Base-by-base conservation (phyloP, 176 grass and related monocot species). In the Oryza nivara region DNA sequence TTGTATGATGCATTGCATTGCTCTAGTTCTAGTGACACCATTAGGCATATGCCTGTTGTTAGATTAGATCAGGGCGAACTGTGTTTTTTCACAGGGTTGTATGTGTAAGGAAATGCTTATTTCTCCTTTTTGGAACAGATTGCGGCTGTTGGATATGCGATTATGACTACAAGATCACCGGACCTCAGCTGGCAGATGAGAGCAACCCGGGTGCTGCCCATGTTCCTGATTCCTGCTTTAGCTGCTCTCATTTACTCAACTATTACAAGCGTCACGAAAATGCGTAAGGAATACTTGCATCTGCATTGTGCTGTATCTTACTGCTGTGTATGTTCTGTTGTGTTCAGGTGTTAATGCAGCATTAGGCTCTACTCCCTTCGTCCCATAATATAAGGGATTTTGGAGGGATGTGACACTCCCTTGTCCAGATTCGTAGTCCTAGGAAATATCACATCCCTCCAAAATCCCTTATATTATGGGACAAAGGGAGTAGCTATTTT, bases 131-230 rank as follows among this genome's bases (percentile, higher is more conserved):
- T 72, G 80, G 23, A 36, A 69, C 85, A 99, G 97, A 80, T 96
- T 65, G 75, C 47, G 16, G 93, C 94, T 9, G 90, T 96, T 81
- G 80, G 87, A 45, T 92, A 91, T 89, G 93, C 93, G 9, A 69
- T 99, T 49, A 73, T 89, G 82, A 84, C 85, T 19, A 92, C 89
- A 44, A 96, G 93, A 85, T 87, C 86, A 3, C 75, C 67, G 2
- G 91, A 96, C 65, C 83, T 92, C 83, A 86, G 67, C 74, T 96
- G 93, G 97, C 88, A 94, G 82, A 77, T 71, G 72, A 99, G 91
- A 19, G 81, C 96, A 75, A 38, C 67, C 28, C 70, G 86, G 69
- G 88, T 96, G 67, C 78, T 96, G 28, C 91, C 96, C 30, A 88
- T 99, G 89, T 83, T 96, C 73, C 28, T 92, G 65, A 60, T 99